Evolutionary conservation across 495 filamentous ascomycete genomes (phyloP).

Genomic region (Thozetella sp.): DNA sequence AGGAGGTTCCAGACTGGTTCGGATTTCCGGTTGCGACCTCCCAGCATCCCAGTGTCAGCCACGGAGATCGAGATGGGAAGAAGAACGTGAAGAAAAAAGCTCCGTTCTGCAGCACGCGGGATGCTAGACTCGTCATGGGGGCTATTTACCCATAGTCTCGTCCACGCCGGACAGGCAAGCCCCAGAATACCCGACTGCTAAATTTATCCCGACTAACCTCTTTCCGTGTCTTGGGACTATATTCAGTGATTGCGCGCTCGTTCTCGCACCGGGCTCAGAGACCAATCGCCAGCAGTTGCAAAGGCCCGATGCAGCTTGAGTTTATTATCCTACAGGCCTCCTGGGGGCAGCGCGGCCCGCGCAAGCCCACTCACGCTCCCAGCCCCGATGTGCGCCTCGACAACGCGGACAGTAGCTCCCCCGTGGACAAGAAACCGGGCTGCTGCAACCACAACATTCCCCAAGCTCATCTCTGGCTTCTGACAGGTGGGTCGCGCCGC

Average conservation of each 20-base stretch:
- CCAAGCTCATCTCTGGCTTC: neutral
- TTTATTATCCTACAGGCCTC: neutral
- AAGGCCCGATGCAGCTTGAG: neutral
- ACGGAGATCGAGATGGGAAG: too few species aligned
- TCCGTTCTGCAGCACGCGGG: neutral
- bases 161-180: neutral
- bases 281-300: constrained; percentile 3
- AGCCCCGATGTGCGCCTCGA: neutral
- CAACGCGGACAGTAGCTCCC: neutral
- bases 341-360: neutral
- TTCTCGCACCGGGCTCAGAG: neutral
- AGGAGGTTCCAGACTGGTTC: neutral
- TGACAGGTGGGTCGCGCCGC: neutral
- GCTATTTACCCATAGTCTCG: neutral
- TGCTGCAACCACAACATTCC: neutral
- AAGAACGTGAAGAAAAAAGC: neutral
- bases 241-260: neutral
- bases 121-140: neutral
- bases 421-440: constrained; percentile 2
- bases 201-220: constrained; percentile 11
- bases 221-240: constrained; percentile 6
- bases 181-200: constrained; percentile 11
- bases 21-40: neutral
- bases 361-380: neutral
- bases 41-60: too few species aligned